Base-by-base conservation (phyloP, 148 eudicot species). In the Rhododendron ovatum region DNA sequence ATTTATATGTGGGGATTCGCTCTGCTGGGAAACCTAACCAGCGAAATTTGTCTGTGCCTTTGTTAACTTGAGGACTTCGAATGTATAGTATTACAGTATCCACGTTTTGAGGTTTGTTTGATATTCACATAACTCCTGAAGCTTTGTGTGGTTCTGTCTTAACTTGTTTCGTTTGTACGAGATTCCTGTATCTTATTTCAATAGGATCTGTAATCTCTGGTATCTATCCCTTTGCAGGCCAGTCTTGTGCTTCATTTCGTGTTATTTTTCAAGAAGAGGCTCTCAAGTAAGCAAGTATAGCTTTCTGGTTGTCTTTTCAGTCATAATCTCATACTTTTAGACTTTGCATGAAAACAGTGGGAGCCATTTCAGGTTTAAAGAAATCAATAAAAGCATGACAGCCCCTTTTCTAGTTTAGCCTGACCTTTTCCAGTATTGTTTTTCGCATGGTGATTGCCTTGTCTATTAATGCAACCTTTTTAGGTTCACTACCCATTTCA, bases 231-330 rank as follows among this genome's bases (percentile, higher is more conserved):
- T 77, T 33, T 85, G 80, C 94, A 97, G 99, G 95, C 89, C 98
- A 80, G 89, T 91, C 86, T 88, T 94, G 88, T 92, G 92, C 92
- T 97, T 97, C 89, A 87, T 93, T 80, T 93, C 94, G n/a, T 91
- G 95, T 87, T 97, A 95, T 88, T 97, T 97, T 86, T 95, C 99
- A 90, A 93, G 95, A 87, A 93, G 93, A 90, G 96, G 93, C 57
- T 92, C 93, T 67, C 98, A 95, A 84, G 99, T 94, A 90, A 90
- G 96, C 88, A 78, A 82, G 35, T 59, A 67, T 85, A 26, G 75
- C 43, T 57, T 69, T 86, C 15, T 85, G 24, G 35, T 22, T 77
- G 77, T 45, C 41, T 74, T 39, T 82, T n/a, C 82, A 39, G 65
- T 59, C 26, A 15, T 83, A 2, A n/a, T 86, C 18, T 82, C 67